Conservation (phyloP, 331 rosid species). For the Acacia pycnantha region DNA sequence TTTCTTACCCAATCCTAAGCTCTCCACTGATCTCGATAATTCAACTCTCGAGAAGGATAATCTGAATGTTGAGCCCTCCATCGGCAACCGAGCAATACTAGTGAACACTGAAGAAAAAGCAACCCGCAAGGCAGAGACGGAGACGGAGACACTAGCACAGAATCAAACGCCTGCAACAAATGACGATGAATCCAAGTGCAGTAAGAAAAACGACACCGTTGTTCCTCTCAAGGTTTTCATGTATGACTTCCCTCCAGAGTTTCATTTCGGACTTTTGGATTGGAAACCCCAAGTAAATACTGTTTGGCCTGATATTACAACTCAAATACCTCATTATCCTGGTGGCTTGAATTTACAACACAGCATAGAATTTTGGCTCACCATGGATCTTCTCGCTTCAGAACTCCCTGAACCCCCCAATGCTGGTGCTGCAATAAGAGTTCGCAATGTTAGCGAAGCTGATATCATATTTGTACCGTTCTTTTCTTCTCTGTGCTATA, state of each 20-base stretch:
- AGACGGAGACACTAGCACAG: not conserved
- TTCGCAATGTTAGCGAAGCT: slow-evolving; percentile 64
- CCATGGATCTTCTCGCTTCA: slow-evolving; percentile 77
- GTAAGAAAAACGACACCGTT: slow-evolving; percentile 13
- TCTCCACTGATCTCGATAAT: slow-evolving; percentile 7
- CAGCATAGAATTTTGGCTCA: slow-evolving; percentile 88
- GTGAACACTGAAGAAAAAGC: slow-evolving; percentile 37
- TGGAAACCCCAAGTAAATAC: slow-evolving; percentile 51
- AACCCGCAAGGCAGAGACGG: not conserved
- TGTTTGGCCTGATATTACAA: slow-evolving; percentile 76
- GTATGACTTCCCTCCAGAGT: slow-evolving; percentile 69
- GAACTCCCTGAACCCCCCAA: slow-evolving; percentile 48
- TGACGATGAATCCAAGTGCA: slow-evolving; percentile 32
- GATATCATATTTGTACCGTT: slow-evolving; percentile 75
- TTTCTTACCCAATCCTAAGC: slow-evolving; percentile 47
- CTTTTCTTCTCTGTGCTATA: slow-evolving; percentile 78
- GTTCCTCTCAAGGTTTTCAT: slow-evolving; percentile 66
- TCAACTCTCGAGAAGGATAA: slow-evolving; percentile 16
- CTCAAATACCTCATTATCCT: slow-evolving; percentile 59
- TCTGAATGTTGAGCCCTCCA: slow-evolving; percentile 33
- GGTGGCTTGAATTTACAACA: slow-evolving; percentile 89
- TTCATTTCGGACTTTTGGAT: slow-evolving; percentile 72
- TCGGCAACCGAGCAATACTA: slow-evolving; percentile 53
- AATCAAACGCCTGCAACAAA: not conserved
- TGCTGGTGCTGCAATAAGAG: slow-evolving; percentile 51